Evolutionary conservation across 768 basidiomycete genomes (phyloP).

Genomic region (Nevesoporus exiguus): DNA sequence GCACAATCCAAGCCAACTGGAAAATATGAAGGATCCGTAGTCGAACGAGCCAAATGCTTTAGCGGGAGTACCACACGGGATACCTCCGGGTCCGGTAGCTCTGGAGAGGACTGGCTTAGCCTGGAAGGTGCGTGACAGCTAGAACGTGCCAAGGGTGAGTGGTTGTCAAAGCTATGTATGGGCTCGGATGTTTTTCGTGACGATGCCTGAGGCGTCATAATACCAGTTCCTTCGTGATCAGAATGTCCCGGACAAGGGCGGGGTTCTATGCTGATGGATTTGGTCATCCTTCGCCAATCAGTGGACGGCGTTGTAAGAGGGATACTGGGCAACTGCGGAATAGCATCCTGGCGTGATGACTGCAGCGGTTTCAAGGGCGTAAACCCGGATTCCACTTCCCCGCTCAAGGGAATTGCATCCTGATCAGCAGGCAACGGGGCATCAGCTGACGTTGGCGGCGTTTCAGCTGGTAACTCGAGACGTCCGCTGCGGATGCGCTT

Average conservation of each 20-base stretch:
- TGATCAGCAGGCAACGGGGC: background rate
- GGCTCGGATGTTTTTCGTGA: constrained; percentile 3
- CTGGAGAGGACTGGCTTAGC: background rate
- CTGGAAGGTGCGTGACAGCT: background rate
- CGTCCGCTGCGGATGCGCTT: constrained; percentile 8
- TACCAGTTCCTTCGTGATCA: background rate
- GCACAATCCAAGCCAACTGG: background rate
- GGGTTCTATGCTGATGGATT: background rate
- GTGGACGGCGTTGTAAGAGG: constrained; percentile 11
- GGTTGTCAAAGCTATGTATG: background rate
- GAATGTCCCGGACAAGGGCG: background rate
- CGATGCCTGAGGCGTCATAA: constrained; percentile 17
- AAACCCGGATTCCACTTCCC: constrained; percentile 1
- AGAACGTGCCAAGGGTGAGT: constrained; percentile 3
- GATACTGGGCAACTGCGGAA: background rate
- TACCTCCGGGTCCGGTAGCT: background rate
- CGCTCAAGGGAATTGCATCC: background rate
- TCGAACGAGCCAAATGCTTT: background rate
- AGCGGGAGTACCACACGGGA: background rate
- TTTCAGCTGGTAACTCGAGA: background rate
- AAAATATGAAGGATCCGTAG: background rate
- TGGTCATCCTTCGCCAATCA: background rate
- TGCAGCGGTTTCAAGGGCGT: background rate
- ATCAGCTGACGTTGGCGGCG: background rate
- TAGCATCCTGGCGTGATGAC: background rate